Base-by-base conservation (phyloP, 2,329 filamentous ascomycete genomes). In the Hypoxylon sp. region DNA sequence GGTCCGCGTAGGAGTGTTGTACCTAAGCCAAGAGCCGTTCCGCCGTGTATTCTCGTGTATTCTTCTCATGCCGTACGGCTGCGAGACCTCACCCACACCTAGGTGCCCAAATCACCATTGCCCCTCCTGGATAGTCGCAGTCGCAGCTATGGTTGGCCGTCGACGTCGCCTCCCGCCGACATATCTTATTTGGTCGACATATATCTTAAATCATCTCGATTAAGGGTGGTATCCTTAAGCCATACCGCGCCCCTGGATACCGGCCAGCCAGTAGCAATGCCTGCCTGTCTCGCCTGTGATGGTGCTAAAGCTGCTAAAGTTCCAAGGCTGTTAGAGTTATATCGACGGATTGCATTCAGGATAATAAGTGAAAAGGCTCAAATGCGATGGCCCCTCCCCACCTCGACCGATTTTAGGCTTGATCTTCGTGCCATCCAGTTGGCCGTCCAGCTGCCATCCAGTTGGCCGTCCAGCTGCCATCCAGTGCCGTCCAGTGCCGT, bases 351-450 rank as follows among this genome's bases (percentile, higher is more conserved):
- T 62, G 53, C 47, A 62, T 60, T 62, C 48, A 35, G 60, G 56
- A 62, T 62, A 62, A 62, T 62, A 55, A 55, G 55, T 62, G 52
- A 62, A 35, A 35, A 35, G 60, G 56, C 60, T 62, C 41, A 60
- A 62, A n/a, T n/a, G n/a, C n/a, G n/a, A n/a, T n/a, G n/a, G n/a
- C n/a, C n/a, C n/a, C 60, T 50, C 43, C 29, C 20, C 15, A 20
- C 42, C 55, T 24, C 59, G 43, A 8, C 20, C 18, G 56, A 62
- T 43, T 60, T 62, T 62, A 62, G 60, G 52, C 60, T 57, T 57
- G 52, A 57, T 33, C 24, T 46, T 57, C 17, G n/a, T n/a, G n/a
- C n/a, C n/a, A n/a, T n/a, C n/a, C n/a, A n/a, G n/a, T n/a, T n/a
- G n/a, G n/a, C n/a, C n/a, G n/a, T n/a, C n/a, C n/a, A n/a, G n/a